Conservation (phyloP, 257 asterid species). For the Ilex asprella region DNA sequence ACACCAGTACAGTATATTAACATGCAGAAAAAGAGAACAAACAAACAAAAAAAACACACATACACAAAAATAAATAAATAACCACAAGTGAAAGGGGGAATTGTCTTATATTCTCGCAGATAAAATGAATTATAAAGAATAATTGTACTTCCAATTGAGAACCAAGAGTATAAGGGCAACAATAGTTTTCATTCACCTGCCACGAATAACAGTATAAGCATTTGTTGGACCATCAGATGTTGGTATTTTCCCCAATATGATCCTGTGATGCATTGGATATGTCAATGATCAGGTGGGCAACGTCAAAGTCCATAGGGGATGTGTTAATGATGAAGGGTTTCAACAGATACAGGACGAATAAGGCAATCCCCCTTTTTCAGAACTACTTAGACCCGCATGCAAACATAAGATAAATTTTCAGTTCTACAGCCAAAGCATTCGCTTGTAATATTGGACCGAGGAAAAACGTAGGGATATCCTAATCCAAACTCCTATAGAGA, state of each 20-base stretch:
- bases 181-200: constrained; percentile 53
- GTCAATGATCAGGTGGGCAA: constrained; percentile 54
- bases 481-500: no score
- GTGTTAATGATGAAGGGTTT: constrained; percentile 25
- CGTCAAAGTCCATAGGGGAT: constrained; percentile 31
- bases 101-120: background rate
- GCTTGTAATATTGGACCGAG: no score
- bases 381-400: no score
- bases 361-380: no score
- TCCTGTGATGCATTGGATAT: constrained; percentile 81
- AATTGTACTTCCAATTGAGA: constrained; percentile 8
- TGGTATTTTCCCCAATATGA: constrained; percentile 91
- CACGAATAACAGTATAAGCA: constrained; percentile 72
- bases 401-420: no score
- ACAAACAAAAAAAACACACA: background rate
- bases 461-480: no score
- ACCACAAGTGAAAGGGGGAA: background rate
- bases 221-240: constrained; percentile 80
- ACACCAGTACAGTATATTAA: background rate
- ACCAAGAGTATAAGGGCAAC: constrained; percentile 17
- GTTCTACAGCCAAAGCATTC: no score
- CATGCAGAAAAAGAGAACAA: background rate
- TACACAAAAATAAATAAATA: background rate
- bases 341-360: background rate
- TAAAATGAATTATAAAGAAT: background rate